These are phyloP conservation scores for Trapa bicornis DNA, from an alignment of 345 rosid genomes.

Conservation along the genomic window DNA sequence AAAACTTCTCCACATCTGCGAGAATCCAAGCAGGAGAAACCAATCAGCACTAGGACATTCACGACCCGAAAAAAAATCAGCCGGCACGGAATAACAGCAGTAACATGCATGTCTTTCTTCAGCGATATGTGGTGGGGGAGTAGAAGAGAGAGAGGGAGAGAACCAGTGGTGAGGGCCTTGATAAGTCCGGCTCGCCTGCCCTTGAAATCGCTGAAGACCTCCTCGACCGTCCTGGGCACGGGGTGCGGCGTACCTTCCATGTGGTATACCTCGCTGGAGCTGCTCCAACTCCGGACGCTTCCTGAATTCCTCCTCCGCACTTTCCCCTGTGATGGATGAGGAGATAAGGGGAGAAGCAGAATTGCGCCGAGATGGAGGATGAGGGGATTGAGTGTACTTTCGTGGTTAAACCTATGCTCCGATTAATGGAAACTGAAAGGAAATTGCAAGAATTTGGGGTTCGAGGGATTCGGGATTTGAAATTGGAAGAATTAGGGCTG, in stretches of 20 bases:
- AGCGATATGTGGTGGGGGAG: not conserved
- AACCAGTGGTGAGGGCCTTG: conserved; percentile 79
- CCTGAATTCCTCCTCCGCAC: not conserved
- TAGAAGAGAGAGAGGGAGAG: conserved; percentile 2
- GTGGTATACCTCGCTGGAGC: not conserved
- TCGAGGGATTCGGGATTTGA: not conserved
- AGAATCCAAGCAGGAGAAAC: not conserved
- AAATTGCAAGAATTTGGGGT: not conserved
- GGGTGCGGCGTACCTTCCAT: conserved; percentile 75
- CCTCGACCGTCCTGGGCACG: conserved; percentile 81
- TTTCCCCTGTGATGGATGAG: not conserved
- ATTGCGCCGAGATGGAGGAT: not conserved
- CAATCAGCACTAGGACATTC: not conserved
- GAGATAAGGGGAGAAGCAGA: not conserved
- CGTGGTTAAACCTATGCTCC: not conserved
- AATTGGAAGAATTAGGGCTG: not conserved
- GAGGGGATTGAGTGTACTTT: not conserved
- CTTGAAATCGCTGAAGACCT: conserved; percentile 83
- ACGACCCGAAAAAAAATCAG: not conserved
- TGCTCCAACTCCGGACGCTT: not conserved
- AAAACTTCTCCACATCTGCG: conserved; percentile 90
- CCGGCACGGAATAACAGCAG: not conserved
- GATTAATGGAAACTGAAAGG: not conserved
- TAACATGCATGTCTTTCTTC: not conserved
- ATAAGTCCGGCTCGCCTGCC: conserved; percentile 89